Conservation (phyloP, 495 filamentous ascomycete species). For the Aspergillus bridgeri region DNA sequence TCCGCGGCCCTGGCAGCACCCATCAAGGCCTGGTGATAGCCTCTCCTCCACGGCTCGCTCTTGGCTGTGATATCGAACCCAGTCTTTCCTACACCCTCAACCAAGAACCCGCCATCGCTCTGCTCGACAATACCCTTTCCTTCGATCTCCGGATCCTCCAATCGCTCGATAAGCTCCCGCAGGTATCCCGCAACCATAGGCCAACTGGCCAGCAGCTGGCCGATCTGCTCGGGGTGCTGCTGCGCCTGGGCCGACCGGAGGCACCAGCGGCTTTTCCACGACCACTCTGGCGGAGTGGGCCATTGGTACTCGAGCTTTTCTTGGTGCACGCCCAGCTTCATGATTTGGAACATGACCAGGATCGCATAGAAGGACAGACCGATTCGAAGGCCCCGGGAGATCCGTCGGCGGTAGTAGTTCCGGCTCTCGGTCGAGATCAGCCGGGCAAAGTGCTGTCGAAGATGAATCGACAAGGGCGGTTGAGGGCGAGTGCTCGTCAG, state of each 20-base stretch:
- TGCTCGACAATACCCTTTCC: slow-evolving; percentile 59
- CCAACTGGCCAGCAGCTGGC: slow-evolving; percentile 60
- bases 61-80: slow-evolving; percentile 71
- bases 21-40: slow-evolving; percentile 80
- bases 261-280: slow-evolving; percentile 55
- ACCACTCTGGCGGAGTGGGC: slow-evolving; percentile 75
- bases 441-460: slow-evolving; percentile 57
- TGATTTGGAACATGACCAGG: slow-evolving; percentile 47
- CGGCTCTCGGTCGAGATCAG: slow-evolving; percentile 74
- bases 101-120: slow-evolving; percentile 53
- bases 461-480: slow-evolving; percentile 38
- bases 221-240: slow-evolving; percentile 51
- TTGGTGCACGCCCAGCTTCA: slow-evolving; percentile 57
- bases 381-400: slow-evolving; percentile 59
- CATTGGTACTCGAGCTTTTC: slow-evolving; percentile 69
- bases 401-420: slow-evolving; percentile 60
- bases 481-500: slow-evolving; percentile 34
- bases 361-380: slow-evolving; percentile 52
- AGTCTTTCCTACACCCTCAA: slow-evolving; percentile 52
- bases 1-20: slow-evolving; percentile 71
- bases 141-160: slow-evolving; percentile 64
- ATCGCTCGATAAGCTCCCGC: slow-evolving; percentile 50
- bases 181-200: slow-evolving; percentile 53
- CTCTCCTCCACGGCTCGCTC: slow-evolving; percentile 74
- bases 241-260: slow-evolving; percentile 55